Percentiles rank a stretch among this genome's conserved stretches.
Conservation (phyloP, 176 grass and related monocot species). For the Hyparrhenia diplandra region DNA sequence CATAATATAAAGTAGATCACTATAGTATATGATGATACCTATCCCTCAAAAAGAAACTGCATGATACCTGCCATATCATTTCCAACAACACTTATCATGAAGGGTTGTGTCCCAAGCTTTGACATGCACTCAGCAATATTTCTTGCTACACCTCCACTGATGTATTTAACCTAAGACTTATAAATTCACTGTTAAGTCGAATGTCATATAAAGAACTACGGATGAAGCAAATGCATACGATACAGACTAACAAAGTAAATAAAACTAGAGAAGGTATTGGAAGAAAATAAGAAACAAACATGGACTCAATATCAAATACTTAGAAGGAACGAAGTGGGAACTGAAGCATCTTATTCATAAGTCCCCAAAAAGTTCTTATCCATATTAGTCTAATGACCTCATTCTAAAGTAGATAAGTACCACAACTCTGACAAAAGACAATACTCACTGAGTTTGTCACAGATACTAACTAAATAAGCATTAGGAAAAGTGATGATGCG, state of each 20-base stretch:
- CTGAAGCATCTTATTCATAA: neutral
- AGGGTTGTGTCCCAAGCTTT: conserved; percentile 75
- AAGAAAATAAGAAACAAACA: neutral
- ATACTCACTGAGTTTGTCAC: neutral
- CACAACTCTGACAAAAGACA: neutral
- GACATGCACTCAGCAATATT: conserved; percentile 96
- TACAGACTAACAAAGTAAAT: neutral
- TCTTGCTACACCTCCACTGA: conserved; percentile 79
- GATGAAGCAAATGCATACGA: neutral
- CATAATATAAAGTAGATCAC: conserved; percentile 16
- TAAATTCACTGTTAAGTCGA: neutral
- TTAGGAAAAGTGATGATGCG: neutral
- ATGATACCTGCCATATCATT: conserved; percentile 81
- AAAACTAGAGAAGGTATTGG: neutral
- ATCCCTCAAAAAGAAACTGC: conserved; percentile 3
- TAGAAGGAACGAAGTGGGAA: neutral
- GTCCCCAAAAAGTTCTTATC: neutral
- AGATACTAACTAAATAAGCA: neutral
- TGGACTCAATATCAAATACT: neutral
- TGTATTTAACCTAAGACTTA: conserved; percentile 62
- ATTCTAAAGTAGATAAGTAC: conserved; percentile 4
- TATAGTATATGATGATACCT: conserved; percentile 27
- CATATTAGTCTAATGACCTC: neutral
- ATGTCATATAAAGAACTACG: neutral
- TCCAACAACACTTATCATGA: conserved; percentile 88